A percentile compares a stretch with the other conserved stretches of the same genome.
These are phyloP conservation scores for Atkinsonella texensis DNA, from an alignment of 2,329 filamentous ascomycete species.

Conservation along the genomic window DNA sequence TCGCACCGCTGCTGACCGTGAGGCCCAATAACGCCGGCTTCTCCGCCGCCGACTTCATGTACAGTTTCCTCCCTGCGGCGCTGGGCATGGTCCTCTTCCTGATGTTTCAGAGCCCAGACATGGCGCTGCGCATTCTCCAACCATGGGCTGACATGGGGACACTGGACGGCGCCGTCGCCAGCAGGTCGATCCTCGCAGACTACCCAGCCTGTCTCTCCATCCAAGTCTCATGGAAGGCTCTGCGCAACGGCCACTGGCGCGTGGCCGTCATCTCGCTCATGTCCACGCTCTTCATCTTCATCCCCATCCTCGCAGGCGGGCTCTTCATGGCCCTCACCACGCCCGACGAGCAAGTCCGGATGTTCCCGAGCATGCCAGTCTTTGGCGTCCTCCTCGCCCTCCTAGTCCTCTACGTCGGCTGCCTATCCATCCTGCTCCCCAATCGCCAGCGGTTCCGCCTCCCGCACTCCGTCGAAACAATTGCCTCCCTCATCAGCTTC, in stretches of 20 bases:
- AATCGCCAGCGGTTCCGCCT: slow-evolving; percentile 49
- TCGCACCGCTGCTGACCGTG: slow-evolving; percentile 54
- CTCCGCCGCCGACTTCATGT: slow-evolving; percentile 79
- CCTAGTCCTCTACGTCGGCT: slow-evolving; percentile 56
- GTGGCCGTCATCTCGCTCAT: slow-evolving; percentile 50
- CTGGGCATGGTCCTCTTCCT: slow-evolving; percentile 57
- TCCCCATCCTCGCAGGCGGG: slow-evolving; percentile 58
- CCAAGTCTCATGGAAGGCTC: slow-evolving; percentile 44
- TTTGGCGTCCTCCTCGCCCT: slow-evolving; percentile 64
- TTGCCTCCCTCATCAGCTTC: slow-evolving; percentile 70
- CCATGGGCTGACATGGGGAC: slow-evolving; percentile 55
- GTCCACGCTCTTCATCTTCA: slow-evolving; percentile 44
- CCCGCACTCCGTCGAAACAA: slow-evolving; percentile 58
- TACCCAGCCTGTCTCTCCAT: slow-evolving; percentile 57
- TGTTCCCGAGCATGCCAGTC: slow-evolving; percentile 62
- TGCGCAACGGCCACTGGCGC: slow-evolving; percentile 50
- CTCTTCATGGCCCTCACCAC: slow-evolving; percentile 63
- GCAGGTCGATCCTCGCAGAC: slow-evolving; percentile 54
- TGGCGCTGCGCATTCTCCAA: slow-evolving; percentile 51
- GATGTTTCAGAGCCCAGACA: slow-evolving; percentile 54
- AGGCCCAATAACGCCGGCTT: slow-evolving; percentile 53
- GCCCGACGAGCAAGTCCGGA: slow-evolving; percentile 36
- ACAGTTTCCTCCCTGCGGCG: slow-evolving; percentile 60
- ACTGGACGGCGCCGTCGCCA: slow-evolving; percentile 46
- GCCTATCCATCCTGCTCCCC: slow-evolving; percentile 49